Percentiles rank a stretch among this genome's conserved stretches.
Conservation (phyloP, 1,139 yeast species). For the Kazachstania sp. region DNA sequence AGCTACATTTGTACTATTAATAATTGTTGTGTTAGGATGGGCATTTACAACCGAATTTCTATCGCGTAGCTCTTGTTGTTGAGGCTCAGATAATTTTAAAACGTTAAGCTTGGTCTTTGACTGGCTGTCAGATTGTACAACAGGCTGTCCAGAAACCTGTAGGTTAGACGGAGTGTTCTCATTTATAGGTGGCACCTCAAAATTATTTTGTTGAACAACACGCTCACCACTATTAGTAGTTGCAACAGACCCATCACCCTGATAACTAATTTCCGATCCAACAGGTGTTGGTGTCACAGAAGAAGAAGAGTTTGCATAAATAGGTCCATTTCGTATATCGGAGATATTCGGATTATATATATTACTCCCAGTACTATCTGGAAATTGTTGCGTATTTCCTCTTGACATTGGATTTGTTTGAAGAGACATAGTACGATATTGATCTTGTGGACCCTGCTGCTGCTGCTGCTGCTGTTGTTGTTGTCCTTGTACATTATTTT, state of each 20-base stretch:
- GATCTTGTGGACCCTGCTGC: background rate
- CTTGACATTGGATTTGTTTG: slow-evolving; percentile 6
- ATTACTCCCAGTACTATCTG: too few relatives aligned
- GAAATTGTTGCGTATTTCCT: background rate
- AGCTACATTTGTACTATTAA: background rate
- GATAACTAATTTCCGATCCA: background rate
- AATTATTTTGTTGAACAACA: background rate
- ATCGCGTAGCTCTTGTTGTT: slow-evolving; percentile 17
- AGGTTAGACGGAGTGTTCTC: background rate
- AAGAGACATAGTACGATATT: slow-evolving; percentile 1
- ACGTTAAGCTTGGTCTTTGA: slow-evolving; percentile 19
- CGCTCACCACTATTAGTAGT: slow-evolving; percentile 5
- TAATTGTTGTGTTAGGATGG: background rate
- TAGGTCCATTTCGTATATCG: background rate
- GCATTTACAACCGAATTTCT: slow-evolving; percentile 9
- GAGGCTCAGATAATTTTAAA: slow-evolving; percentile 21
- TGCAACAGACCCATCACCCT: slow-evolving; percentile 2
- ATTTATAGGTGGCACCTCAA: too few relatives aligned
- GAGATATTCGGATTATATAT: background rate
- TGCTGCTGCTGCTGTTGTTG: background rate
- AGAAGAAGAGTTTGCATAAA: background rate
- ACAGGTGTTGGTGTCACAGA: background rate
- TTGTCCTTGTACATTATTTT: background rate
- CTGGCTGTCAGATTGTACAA: background rate
- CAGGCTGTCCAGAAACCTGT: background rate